A percentile compares a stretch with the other conserved stretches of the same genome.
Evolutionary conservation across 1,139 yeast species (phyloP).

Genomic region (Kurtzmaniella quercitrusa): DNA sequence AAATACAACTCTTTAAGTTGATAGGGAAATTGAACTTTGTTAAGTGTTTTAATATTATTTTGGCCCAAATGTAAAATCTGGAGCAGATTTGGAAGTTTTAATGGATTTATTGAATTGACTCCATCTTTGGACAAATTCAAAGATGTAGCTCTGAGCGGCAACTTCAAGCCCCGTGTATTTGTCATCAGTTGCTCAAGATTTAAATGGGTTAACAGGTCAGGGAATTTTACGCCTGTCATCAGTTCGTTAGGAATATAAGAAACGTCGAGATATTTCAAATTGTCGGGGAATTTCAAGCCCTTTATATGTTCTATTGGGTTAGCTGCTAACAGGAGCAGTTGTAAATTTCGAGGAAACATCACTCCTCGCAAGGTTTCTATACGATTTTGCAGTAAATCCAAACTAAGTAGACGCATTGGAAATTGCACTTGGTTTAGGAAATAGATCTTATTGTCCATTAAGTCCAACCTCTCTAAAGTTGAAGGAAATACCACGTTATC

Average conservation of each 20-base stretch:
- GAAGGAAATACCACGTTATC: conserved; percentile 36
- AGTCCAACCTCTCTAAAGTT: conserved; percentile 28
- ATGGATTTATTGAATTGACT: conserved; percentile 45
- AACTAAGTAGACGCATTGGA: conserved; percentile 26
- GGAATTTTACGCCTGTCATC: conserved; percentile 46
- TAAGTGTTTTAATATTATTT: conserved; percentile 44
- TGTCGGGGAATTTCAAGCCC: conserved; percentile 41
- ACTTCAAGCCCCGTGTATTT: conserved; percentile 41
- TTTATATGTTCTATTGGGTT: conserved; percentile 45
- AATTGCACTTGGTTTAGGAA: conserved; percentile 40
- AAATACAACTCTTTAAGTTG: conserved; percentile 33
- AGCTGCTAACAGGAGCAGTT: conserved; percentile 29
- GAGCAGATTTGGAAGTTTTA: conserved; percentile 39
- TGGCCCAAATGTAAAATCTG: conserved; percentile 34
- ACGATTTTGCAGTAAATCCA: conserved; percentile 40
- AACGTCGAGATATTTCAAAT: conserved; percentile 31
- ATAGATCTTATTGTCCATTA: conserved; percentile 38
- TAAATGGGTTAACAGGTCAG: conserved; percentile 34
- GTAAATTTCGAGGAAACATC: conserved; percentile 32
- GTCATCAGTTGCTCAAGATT: conserved; percentile 47
- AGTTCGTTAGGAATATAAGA: conserved; percentile 46
- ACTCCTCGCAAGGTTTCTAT: conserved; percentile 39
- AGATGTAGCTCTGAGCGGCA: conserved; percentile 30
- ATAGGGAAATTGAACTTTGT: conserved; percentile 40
- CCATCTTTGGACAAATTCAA: conserved; percentile 40